These are phyloP conservation scores for Proliferodiscus dingleyae DNA, from an alignment of 2,329 filamentous ascomycete species.

Conservation along the genomic window DNA sequence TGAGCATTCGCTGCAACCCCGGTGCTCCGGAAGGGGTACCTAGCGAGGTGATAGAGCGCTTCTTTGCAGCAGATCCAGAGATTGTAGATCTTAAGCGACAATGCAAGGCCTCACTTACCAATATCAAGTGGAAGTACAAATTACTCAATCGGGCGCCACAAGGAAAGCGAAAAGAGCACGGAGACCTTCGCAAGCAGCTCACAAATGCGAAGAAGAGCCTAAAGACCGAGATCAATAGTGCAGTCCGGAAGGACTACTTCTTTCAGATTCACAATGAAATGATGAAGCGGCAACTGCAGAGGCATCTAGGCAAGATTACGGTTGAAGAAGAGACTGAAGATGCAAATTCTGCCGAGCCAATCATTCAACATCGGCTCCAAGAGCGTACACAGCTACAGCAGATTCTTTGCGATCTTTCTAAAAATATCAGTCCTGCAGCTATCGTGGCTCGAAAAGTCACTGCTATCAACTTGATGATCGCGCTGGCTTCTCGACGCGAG, in stretches of 20 bases:
- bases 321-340: slow-evolving; percentile 3
- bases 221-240: slow-evolving; percentile 7
- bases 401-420: slow-evolving; percentile 21
- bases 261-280: slow-evolving; percentile 18
- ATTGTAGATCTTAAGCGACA: slow-evolving; percentile 16
- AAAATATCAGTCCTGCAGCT: slow-evolving; percentile 11
- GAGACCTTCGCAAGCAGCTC: slow-evolving; percentile 11
- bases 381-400: slow-evolving; percentile 18
- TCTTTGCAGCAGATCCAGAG: slow-evolving; percentile 10
- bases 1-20: slow-evolving; percentile 21
- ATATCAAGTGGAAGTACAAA: slow-evolving; percentile 18
- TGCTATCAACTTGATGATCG: slow-evolving; percentile 18
- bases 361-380: slow-evolving; percentile 17
- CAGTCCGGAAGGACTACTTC: slow-evolving; percentile 18
- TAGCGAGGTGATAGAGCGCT: neutral
- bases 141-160: slow-evolving; percentile 16
- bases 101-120: slow-evolving; percentile 9
- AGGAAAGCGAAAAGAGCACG: slow-evolving; percentile 6
- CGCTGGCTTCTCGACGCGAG: slow-evolving; percentile 18
- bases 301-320: slow-evolving; percentile 3
- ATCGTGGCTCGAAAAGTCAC: slow-evolving; percentile 16
- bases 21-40: slow-evolving; percentile 7
- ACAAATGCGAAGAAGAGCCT: slow-evolving; percentile 14
- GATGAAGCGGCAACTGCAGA: slow-evolving; percentile 18
- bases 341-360: slow-evolving; percentile 7